Percentiles rank a stretch among this genome's conserved stretches.
phyloP scores from a whole-genome alignment of 306 rosid genomes.

The Castanea crenata region DNA sequence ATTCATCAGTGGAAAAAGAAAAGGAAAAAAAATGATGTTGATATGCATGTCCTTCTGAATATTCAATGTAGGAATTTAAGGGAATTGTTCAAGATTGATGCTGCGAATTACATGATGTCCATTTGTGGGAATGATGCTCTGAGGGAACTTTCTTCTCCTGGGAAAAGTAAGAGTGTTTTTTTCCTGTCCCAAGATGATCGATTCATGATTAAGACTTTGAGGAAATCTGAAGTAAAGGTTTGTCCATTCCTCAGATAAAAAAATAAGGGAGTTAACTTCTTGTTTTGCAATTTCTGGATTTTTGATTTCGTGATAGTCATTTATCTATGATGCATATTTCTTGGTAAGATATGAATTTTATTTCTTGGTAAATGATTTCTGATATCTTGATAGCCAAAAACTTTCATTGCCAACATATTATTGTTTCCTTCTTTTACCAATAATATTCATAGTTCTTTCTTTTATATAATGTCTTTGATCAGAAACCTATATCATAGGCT shows the following conservation, averaged over 20 bases:
- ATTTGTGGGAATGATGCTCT: conserved; percentile 98
- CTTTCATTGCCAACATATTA: neutral
- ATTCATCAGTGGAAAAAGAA: too few species aligned
- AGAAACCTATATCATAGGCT: neutral
- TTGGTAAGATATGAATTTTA: neutral
- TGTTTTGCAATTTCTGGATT: neutral
- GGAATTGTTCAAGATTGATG: conserved; percentile 97
- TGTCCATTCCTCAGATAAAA: conserved; percentile 31
- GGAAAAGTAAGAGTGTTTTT: conserved; percentile 99
- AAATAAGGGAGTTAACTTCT: neutral
- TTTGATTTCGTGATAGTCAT: neutral
- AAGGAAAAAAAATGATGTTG: neutral
- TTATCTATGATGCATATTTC: neutral
- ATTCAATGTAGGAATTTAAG: conserved; percentile 70
- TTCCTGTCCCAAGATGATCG: conserved; percentile 97
- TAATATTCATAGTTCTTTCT: neutral
- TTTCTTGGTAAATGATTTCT: too few species aligned
- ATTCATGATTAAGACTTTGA: conserved; percentile 94
- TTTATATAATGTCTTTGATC: neutral
- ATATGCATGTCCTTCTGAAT: conserved; percentile 18
- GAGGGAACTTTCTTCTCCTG: conserved; percentile 96
- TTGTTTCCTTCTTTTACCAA: neutral
- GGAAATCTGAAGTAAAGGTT: conserved; percentile 98
- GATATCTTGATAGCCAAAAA: neutral
- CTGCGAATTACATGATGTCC: conserved; percentile 99